A percentile compares a stretch with the other conserved stretches of the same genome.
These are phyloP conservation scores for Globomyces pollinis-pini DNA, from an alignment of 192 early-diverging fungal genomes.

Conservation along the genomic window DNA sequence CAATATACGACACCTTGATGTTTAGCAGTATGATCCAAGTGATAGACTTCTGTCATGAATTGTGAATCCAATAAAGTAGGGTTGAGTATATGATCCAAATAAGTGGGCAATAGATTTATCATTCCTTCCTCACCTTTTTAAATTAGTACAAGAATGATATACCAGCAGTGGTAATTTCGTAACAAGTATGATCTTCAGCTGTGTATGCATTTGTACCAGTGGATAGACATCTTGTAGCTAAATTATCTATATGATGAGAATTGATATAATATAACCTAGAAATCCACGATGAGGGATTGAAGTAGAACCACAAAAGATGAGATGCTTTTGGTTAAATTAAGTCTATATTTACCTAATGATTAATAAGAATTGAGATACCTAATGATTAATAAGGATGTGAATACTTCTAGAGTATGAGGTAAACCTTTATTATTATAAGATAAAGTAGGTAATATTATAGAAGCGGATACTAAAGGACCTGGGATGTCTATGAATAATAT, in stretches of 20 bases:
- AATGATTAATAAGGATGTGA: too few relatives aligned
- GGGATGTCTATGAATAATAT: slow-evolving; percentile 56
- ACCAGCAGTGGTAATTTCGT: slow-evolving; percentile 57
- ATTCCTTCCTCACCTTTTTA: slow-evolving; percentile 65
- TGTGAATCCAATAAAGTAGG: slow-evolving; percentile 65
- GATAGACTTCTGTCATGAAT: slow-evolving; percentile 71
- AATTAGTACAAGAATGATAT: too few relatives aligned
- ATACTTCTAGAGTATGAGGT: slow-evolving; percentile 82
- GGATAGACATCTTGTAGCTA: slow-evolving; percentile 64
- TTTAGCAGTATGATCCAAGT: slow-evolving; percentile 59
- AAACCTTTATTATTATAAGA: slow-evolving; percentile 58
- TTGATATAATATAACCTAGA: slow-evolving; percentile 44
- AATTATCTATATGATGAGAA: slow-evolving; percentile 12
- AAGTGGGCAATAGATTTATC: slow-evolving; percentile 64
- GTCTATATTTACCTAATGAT: background rate
- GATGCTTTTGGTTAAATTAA: too few relatives aligned
- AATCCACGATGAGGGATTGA: slow-evolving; percentile 59
- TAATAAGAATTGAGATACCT: slow-evolving; percentile 15
- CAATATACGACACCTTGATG: slow-evolving; percentile 74
- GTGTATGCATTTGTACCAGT: slow-evolving; percentile 69
- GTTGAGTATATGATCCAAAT: slow-evolving; percentile 72
- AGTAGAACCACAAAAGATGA: slow-evolving; percentile 76
- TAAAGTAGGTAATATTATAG: slow-evolving; percentile 68
- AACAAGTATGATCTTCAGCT: slow-evolving; percentile 60
- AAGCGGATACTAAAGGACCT: slow-evolving; percentile 58